A percentile compares a stretch with the other conserved stretches of the same genome.
phyloP scores from a whole-genome alignment of 2,329 filamentous ascomycete genomes.

The Fusarium albidum region DNA sequence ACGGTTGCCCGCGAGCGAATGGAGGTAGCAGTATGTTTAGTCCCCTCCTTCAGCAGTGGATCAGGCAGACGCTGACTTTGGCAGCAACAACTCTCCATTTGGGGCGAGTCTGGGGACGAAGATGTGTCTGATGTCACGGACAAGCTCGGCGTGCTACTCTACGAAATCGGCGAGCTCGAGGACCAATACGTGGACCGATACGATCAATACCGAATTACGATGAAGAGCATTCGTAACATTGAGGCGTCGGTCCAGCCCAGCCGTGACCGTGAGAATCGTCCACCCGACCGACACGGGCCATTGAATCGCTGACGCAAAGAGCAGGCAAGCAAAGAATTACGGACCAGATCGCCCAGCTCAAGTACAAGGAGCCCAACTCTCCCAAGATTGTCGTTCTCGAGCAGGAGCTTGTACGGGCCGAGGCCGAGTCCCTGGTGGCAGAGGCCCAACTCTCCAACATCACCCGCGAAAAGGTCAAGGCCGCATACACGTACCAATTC shows the following conservation, averaged over 20 bases:
- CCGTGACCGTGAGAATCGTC: constrained; percentile 80
- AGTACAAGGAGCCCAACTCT: constrained; percentile 99
- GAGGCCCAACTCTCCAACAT: constrained; percentile 99
- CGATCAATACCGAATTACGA: constrained; percentile 98
- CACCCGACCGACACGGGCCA: not conserved
- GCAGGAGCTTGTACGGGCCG: constrained; percentile 96
- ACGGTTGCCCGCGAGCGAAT: constrained; percentile 94
- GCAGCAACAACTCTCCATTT: constrained; percentile 98
- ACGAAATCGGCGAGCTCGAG: constrained; percentile 98
- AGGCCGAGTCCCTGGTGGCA: constrained; percentile 98
- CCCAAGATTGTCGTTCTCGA: constrained; percentile 97
- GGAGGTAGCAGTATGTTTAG: constrained; percentile 87
- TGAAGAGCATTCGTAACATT: constrained; percentile 99
- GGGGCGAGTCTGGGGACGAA: constrained; percentile 95
- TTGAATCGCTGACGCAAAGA: constrained; percentile 7
- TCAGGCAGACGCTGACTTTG: constrained; percentile 19
- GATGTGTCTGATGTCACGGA: constrained; percentile 99
- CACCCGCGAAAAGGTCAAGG: constrained; percentile 98
- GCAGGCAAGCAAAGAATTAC: constrained; percentile 98
- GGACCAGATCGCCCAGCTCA: constrained; percentile 97
- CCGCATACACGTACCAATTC: constrained; percentile 97
- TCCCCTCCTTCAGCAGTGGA: too few species aligned
- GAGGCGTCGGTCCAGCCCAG: constrained; percentile 98
- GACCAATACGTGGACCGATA: constrained; percentile 99
- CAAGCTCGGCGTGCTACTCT: constrained; percentile 96